Evolutionary conservation across 2,329 filamentous ascomycete species (phyloP).

Genomic region (Tolypocladium tundrense): DNA sequence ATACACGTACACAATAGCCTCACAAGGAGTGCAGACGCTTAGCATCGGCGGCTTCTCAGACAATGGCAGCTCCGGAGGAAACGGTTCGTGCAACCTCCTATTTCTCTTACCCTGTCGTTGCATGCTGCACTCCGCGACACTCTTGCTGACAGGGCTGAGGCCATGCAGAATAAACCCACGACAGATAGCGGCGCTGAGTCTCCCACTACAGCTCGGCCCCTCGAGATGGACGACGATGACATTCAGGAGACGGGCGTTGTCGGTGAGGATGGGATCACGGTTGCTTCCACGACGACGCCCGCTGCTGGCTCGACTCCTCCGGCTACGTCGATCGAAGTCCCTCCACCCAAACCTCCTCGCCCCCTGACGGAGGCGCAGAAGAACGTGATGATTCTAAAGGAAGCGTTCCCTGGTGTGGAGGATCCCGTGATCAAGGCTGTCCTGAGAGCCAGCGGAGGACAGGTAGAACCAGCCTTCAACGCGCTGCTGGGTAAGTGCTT

Average conservation of each 20-base stretch:
- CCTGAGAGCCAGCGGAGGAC: constrained; percentile 72
- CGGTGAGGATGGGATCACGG: constrained; percentile 27
- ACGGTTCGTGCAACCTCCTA: constrained; percentile 26
- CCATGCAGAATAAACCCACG: constrained; percentile 31
- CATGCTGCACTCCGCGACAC: constrained; percentile 6
- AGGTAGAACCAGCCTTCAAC: constrained; percentile 90
- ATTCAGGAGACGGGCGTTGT: constrained; percentile 48
- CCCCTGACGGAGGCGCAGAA: constrained; percentile 74
- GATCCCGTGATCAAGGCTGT: constrained; percentile 75
- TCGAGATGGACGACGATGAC: constrained; percentile 63
- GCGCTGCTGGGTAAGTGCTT: constrained; percentile 62
- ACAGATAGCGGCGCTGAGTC: constrained; percentile 45
- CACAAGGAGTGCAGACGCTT: neutral
- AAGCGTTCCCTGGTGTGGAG: constrained; percentile 87
- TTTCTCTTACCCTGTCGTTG: neutral
- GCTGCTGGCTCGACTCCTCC: constrained; percentile 17
- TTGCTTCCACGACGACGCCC: constrained; percentile 15
- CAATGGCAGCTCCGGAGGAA: constrained; percentile 32
- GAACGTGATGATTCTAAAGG: constrained; percentile 78
- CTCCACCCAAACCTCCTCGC: constrained; percentile 76
- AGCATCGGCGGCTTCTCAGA: constrained; percentile 4
- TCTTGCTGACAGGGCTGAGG: constrained; percentile 11
- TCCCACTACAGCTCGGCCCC: constrained; percentile 52
- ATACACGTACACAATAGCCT: neutral
- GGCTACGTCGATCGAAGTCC: constrained; percentile 16